Percentiles rank a stretch among this genome's conserved stretches.
Conservation (phyloP, 2,329 filamentous ascomycete species). For the Tolypocladium amazonense region DNA sequence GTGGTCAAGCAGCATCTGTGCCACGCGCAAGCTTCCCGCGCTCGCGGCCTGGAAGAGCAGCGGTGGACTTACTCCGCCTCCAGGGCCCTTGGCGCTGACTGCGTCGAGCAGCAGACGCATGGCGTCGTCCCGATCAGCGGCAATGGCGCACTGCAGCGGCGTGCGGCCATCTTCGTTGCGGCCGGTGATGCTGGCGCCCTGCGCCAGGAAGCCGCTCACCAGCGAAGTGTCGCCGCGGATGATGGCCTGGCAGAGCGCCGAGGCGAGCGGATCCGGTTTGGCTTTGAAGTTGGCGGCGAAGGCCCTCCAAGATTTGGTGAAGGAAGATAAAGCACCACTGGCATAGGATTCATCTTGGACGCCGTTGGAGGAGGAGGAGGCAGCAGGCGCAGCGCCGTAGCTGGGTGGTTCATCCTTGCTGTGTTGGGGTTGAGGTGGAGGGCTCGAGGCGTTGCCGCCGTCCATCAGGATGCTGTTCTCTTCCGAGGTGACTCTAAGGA, state of each 20-base stretch:
- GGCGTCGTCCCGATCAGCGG: constrained; percentile 17
- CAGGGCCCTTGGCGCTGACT: constrained; percentile 13
- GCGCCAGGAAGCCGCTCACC: constrained; percentile 18
- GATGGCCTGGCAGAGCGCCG: constrained; percentile 24
- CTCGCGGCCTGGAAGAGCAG: constrained; percentile 22
- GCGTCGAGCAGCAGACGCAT: constrained; percentile 20
- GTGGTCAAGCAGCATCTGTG: constrained; percentile 14
- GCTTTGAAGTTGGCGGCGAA: constrained; percentile 19
- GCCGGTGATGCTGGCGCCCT: constrained; percentile 25
- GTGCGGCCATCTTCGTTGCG: constrained; percentile 23
- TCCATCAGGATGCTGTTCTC: constrained; percentile 8
- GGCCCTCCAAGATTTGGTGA: constrained; percentile 24
- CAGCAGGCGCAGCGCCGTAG: constrained; percentile 4
- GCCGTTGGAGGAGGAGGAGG: constrained; percentile 6
- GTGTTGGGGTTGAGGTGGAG: background rate
- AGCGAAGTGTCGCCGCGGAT: constrained; percentile 21
- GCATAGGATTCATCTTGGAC: constrained; percentile 6
- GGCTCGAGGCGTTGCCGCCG: background rate
- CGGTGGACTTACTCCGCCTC: constrained; percentile 15
- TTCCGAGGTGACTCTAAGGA: constrained; percentile 8
- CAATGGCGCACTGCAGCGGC: constrained; percentile 22
- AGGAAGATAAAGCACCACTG: constrained; percentile 12
- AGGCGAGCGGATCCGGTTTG: constrained; percentile 25
- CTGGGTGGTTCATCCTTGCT: constrained; percentile 11
- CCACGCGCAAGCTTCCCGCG: constrained; percentile 15